Percentiles rank a stretch among this genome's conserved stretches.
Evolutionary conservation across 306 rosid genomes (phyloP).

Genomic region (Cucurbita maxima): DNA sequence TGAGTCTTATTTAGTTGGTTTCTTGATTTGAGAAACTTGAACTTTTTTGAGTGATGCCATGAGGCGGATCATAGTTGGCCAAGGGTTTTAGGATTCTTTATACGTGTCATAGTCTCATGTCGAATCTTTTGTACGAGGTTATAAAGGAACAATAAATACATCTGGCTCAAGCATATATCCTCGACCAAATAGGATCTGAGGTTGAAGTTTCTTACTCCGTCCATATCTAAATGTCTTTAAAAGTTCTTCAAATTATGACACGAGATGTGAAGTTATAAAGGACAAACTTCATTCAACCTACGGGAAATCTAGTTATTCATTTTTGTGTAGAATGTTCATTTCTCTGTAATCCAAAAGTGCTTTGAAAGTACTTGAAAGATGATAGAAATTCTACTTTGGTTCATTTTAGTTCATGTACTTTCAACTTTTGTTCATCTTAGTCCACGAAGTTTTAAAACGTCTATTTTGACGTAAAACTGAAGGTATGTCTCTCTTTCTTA

Average conservation of each 20-base stretch:
- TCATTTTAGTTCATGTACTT: too few relatives aligned
- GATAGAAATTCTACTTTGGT: too few relatives aligned
- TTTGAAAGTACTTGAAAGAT: too few relatives aligned
- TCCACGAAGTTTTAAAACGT: too few relatives aligned
- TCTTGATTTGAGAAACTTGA: not conserved
- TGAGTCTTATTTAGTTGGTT: not conserved
- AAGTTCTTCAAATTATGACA: too few relatives aligned
- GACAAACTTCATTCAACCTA: not conserved
- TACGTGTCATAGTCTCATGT: not conserved
- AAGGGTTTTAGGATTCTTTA: not conserved
- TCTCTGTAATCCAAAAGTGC: not conserved
- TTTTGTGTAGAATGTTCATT: not conserved
- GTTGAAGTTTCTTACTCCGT: too few relatives aligned
- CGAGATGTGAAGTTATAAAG: not conserved
- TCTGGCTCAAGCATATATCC: too few relatives aligned
- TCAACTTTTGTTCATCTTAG: too few relatives aligned
- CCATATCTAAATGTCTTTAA: too few relatives aligned
- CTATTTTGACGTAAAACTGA: too few relatives aligned
- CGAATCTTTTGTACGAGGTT: not conserved
- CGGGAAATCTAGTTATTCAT: not conserved
- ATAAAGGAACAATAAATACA: not conserved
- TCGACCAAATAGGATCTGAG: too few relatives aligned
- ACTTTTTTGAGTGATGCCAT: not conserved
- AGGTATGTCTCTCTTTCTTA: too few relatives aligned
- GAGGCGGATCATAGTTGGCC: not conserved